A percentile compares a stretch with the other conserved stretches of the same genome.
These are phyloP conservation scores for Lichtheimia hyalospora DNA, from an alignment of 371 early-diverging fungal genomes.

Conservation along the genomic window DNA sequence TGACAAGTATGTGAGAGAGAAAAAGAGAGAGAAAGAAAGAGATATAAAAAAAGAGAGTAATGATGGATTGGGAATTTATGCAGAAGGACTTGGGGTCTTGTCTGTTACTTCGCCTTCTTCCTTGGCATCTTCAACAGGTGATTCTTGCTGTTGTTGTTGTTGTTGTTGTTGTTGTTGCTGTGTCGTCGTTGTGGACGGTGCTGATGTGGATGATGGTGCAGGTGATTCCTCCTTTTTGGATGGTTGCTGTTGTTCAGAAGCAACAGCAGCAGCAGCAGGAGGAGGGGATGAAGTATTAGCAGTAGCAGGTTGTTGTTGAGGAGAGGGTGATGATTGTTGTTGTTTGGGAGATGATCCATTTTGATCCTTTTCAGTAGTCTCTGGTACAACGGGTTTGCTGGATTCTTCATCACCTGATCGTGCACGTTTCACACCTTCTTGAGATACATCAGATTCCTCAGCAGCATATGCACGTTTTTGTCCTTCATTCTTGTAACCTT, in stretches of 20 bases:
- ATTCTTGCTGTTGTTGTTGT: background rate
- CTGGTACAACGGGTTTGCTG: background rate
- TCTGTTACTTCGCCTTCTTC: conserved; percentile 20
- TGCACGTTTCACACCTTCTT: conserved; percentile 9
- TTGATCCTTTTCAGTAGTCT: background rate
- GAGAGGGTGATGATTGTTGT: background rate
- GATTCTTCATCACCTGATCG: conserved; percentile 4
- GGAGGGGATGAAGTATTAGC: too few species aligned
- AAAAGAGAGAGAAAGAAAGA: too few species aligned
- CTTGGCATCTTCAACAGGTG: conserved; percentile 13
- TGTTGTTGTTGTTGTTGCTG: background rate
- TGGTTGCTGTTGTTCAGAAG: background rate
- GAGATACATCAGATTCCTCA: conserved; percentile 5
- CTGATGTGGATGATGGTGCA: background rate
- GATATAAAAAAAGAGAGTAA: too few species aligned
- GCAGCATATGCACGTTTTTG: conserved; percentile 14
- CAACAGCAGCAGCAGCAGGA: too few species aligned
- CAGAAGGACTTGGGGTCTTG: conserved; percentile 12
- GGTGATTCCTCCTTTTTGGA: background rate
- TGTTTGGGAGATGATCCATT: background rate
- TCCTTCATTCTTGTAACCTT: conserved; percentile 6
- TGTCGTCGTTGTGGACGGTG: background rate
- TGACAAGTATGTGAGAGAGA: too few species aligned
- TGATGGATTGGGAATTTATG: background rate
- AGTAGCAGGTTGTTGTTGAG: background rate